phyloP scores from a whole-genome alignment of 1,284 basidiomycete species.

The Apiotrichum siamense region DNA sequence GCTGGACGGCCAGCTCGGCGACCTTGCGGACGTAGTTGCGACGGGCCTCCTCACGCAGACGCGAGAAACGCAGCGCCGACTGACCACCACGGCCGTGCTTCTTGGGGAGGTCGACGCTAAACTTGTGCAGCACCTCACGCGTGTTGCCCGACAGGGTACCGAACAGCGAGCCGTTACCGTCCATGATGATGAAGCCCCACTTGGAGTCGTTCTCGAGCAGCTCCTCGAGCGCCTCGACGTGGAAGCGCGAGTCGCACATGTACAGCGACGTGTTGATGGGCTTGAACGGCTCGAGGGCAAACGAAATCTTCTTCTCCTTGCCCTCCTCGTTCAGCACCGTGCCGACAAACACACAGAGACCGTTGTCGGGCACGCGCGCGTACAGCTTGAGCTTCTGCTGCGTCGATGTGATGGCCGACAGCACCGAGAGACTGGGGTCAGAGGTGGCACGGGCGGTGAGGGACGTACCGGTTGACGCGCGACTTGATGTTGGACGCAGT shows the following conservation, averaged over 20 bases:
- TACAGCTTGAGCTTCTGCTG: slow-evolving; percentile 97
- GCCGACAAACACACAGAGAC: slow-evolving; percentile 93
- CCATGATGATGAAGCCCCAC: slow-evolving; percentile 99
- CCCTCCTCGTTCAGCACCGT: slow-evolving; percentile 97
- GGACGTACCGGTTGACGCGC: slow-evolving; percentile 74
- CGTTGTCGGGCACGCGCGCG: slow-evolving; percentile 91
- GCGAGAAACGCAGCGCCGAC: slow-evolving; percentile 98
- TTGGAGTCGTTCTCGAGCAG: slow-evolving; percentile 95
- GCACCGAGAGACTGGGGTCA: slow-evolving; percentile 66
- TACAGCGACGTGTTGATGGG: slow-evolving; percentile 99
- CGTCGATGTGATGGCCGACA: slow-evolving; percentile 98
- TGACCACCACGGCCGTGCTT: slow-evolving; percentile 99
- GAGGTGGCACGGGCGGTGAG: background rate
- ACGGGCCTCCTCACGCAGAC: slow-evolving; percentile 96
- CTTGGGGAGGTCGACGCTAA: slow-evolving; percentile 97
- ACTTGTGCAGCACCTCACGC: slow-evolving; percentile 94
- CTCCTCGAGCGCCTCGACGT: slow-evolving; percentile 94
- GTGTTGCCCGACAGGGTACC: slow-evolving; percentile 96
- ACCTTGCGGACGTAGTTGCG: slow-evolving; percentile 99
- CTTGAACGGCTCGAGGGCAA: slow-evolving; percentile 96
- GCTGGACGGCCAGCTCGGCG: slow-evolving; percentile 92
- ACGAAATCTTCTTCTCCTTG: slow-evolving; percentile 97
- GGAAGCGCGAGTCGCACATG: slow-evolving; percentile 99
- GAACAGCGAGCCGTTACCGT: slow-evolving; percentile 59
- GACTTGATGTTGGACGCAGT: slow-evolving; percentile 99